Evolutionary conservation across 257 asterid species (phyloP), one percentile per base, ranked within the genome.

Genomic region (Fraxinus americana): DNA sequence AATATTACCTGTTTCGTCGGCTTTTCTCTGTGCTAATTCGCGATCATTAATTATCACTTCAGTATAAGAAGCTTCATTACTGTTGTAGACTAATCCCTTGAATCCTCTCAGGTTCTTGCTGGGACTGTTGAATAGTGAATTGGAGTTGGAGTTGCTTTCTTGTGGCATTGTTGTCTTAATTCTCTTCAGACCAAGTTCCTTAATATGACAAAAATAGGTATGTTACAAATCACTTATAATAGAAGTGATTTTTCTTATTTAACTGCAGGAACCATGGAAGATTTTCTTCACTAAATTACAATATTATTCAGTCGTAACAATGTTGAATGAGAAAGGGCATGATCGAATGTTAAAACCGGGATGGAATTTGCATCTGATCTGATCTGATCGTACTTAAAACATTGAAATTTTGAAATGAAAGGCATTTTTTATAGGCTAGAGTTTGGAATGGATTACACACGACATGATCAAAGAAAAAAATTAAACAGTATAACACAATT

Each of bases 1-100:
- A 54, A 1, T 54, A 75, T 19, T 82, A 92, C 97, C 97, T 83
- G 97, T 88, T 90, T 90, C 93, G 13, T 91, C 94, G 23, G 98
- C 93, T 89, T 91, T 93, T 75, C 97, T 79, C 32, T 90, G 94
- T 19, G 97, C 98, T 80, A 93, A 83, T 77, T 87, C 97, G 14
- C 84, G 94, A 73, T 93, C 94, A 59, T 82, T 86, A 87, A 91
- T 86, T 54, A 80, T 86, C 67, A 90, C 94, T 45, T 90, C 98
- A 1, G 88, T 80, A 39, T 80, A 35, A 4, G 90, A 79, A 39
- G 86, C 73, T 41, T 80, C 76, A 61, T 74, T 54, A 35, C 67
- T 87, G 87, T 73, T 83, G 88, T 75, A 73, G 85, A 82, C 45
- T 86, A 86, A 82, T 16, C 92, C 83, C 81, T 86, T 90, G 12